These are phyloP conservation scores for Aspergillus clavatus DNA, from an alignment of 2,329 filamentous ascomycete genomes.

Conservation along the genomic window DNA sequence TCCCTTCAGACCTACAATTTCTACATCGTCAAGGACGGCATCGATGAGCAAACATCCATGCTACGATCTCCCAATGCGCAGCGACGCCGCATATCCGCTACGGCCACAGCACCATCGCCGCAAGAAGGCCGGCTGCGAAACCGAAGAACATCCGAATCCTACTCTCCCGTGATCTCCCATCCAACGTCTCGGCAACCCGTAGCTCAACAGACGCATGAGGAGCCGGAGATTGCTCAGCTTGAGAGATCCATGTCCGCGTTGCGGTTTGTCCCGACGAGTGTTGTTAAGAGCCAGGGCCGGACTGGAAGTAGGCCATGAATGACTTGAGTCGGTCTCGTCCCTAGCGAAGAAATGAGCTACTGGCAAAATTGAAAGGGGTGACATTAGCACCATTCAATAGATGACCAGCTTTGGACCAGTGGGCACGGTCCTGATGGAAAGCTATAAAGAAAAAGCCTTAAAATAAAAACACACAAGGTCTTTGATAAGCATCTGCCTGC, in stretches of 20 bases:
- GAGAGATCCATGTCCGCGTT: constrained; percentile 43
- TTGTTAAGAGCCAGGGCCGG: constrained; percentile 28
- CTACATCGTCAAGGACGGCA: constrained; percentile 78
- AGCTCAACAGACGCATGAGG: constrained; percentile 9
- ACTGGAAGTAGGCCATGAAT: constrained; percentile 13
- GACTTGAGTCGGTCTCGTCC: constrained; percentile 1
- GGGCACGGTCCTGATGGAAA: no score
- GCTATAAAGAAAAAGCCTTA: no score
- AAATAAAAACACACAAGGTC: no score
- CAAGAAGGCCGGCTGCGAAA: constrained; percentile 32
- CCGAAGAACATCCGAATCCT: constrained; percentile 27
- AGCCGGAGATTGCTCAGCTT: constrained; percentile 35
- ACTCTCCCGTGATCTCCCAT: constrained; percentile 2
- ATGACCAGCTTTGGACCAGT: no score
- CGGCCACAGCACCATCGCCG: constrained; percentile 24
- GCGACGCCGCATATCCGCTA: constrained; percentile 32
- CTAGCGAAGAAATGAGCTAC: no score
- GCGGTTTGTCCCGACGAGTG: constrained; percentile 42
- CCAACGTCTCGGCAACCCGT: constrained; percentile 1
- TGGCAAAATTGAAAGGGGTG: no score
- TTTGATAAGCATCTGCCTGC: no score
- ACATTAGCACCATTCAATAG: no score
- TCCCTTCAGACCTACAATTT: constrained; percentile 69
- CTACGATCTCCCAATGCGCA: constrained; percentile 46
- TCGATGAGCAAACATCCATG: constrained; percentile 77